Base-by-base conservation (phyloP, 2,329 filamentous ascomycete species). In the Hymenoscyphus occultus region DNA sequence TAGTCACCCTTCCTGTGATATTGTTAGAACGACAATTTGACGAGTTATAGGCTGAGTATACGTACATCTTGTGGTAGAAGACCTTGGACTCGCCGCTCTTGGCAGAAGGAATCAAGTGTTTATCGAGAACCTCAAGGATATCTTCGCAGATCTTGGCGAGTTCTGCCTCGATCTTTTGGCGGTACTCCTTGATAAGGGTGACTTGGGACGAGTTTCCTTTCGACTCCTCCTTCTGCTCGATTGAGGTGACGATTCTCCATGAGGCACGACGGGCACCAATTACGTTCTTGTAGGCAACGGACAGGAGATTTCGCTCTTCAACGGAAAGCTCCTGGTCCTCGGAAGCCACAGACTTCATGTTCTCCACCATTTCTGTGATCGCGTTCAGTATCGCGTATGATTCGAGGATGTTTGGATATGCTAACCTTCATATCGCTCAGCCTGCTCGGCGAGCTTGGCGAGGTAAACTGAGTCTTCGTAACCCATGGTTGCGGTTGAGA, bases 371-470 rank as follows among this genome's bases (percentile, higher is more conserved):
- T 84, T 97, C 94, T 97, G 81, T 65, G 71, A 59, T 58, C 19
- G 35, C n/a, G 42, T 66, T 69, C 60, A 71, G 69, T 65, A 68
- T 64, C 32, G 60, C 60, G 57, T 61, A 40, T 3, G 67, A 48
- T 32, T 42, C 42, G 39, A 63, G 42, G 39, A 56, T 28, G 3
- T 59, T 39, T 19, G 60, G 32, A 64, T 81, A n/a, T 72, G 77
- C 86, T 77, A 84, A 98, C 95, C 95, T 86, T 99, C 95, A 84
- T 99, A 99, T 81, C 95, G 94, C 90, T 99, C 95, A 82, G 95
- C 95, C 89, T 99, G 95, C 90, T 99, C 95, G 80, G 95, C 95
- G 82, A 99, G 91, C 93, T 98, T 98, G 84, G 95, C 95, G 81
- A 98, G 90, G 83, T 98, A 98, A 79, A 99, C 95, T 77, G 93